Percentiles rank a stretch among this genome's conserved stretches.
Conservation (phyloP, 2,329 filamentous ascomycete genomes). For the Peltaster fructicola region DNA sequence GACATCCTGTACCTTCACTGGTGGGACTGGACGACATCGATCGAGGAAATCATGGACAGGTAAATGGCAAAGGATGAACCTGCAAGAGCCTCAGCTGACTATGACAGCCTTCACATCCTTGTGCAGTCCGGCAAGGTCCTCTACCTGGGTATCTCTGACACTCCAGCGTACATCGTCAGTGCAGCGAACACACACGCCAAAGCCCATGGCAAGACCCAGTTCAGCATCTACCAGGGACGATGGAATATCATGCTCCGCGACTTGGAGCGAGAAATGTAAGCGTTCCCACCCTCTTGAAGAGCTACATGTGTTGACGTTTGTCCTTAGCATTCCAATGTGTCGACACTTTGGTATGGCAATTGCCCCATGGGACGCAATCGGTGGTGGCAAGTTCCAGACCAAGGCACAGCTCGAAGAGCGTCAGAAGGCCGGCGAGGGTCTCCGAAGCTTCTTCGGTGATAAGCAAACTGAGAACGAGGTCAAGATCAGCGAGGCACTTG, state of each 20-base stretch:
- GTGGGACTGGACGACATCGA: conserved; percentile 25
- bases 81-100: too few relatives aligned
- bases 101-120: conserved; percentile 21
- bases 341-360: conserved; percentile 41
- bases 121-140: conserved; percentile 25
- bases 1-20: conserved; percentile 33
- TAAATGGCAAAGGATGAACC: too few relatives aligned
- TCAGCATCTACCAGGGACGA: conserved; percentile 21
- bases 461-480: conserved; percentile 28
- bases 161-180: conserved; percentile 26
- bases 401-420: conserved; percentile 28
- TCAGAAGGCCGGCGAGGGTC: conserved; percentile 19
- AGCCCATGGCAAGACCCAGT: conserved; percentile 17
- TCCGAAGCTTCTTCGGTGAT: conserved; percentile 11
- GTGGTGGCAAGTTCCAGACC: conserved; percentile 24
- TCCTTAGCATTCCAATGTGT: conserved; percentile 27
- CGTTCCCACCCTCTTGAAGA: neutral
- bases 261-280: conserved; percentile 41
- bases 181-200: conserved; percentile 24
- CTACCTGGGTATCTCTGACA: conserved; percentile 28
- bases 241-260: conserved; percentile 26
- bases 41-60: conserved; percentile 27
- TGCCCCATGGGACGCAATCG: conserved; percentile 36
- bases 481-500: conserved; percentile 39
- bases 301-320: neutral